phyloP scores from a whole-genome alignment of 75 land plant species.

The Cunninghamia lanceolata region DNA sequence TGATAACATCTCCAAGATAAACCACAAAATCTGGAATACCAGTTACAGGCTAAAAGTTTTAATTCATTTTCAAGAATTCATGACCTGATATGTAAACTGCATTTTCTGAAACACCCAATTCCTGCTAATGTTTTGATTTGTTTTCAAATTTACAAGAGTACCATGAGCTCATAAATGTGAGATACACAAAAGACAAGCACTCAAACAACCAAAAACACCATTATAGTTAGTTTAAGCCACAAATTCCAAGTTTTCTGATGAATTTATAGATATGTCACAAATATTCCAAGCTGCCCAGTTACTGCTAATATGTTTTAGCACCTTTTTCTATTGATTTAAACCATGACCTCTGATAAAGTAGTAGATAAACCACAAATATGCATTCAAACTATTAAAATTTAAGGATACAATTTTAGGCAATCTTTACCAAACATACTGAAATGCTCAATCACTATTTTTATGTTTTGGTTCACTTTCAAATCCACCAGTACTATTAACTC shows the following conservation, averaged over 20 bases:
- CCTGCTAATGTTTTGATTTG: background rate
- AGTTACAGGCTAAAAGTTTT: background rate
- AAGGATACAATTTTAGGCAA: background rate
- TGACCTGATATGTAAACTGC: background rate
- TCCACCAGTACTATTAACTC: background rate
- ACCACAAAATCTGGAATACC: slow-evolving; percentile 77
- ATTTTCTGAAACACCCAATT: background rate
- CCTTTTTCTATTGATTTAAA: background rate
- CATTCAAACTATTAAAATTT: background rate
- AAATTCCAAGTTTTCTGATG: background rate
- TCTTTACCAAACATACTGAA: background rate
- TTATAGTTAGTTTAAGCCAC: too few relatives aligned
- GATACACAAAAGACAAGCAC: too few relatives aligned
- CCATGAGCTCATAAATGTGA: background rate
- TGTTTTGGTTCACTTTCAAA: background rate
- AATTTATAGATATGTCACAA: background rate
- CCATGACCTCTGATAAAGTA: background rate
- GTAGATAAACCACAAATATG: background rate
- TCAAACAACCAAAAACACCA: too few relatives aligned
- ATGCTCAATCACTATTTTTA: background rate
- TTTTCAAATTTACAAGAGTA: background rate
- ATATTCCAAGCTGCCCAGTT: background rate
- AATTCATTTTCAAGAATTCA: background rate
- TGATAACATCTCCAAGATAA: slow-evolving; percentile 86
- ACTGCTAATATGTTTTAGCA: background rate